phyloP scores from a whole-genome alignment of 208 protist genomes.

The Trypanosoma congolense region DNA sequence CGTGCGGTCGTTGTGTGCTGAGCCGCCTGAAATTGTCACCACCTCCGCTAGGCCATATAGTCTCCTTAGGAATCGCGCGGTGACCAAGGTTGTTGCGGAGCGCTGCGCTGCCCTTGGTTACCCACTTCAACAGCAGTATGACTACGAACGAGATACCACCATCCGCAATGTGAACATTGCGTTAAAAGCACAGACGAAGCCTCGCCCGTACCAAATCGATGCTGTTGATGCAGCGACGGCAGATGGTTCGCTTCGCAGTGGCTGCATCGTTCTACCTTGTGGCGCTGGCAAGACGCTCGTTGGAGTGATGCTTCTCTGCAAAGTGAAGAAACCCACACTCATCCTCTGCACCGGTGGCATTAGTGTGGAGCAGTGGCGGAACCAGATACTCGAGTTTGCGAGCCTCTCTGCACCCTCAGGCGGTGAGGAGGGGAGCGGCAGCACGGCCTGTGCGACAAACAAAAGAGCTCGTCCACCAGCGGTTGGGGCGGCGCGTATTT shows the following conservation, averaged over 20 bases:
- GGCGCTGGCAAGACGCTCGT: constrained; percentile 99
- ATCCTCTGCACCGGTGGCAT: constrained; percentile 94
- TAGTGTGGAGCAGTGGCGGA: constrained; percentile 96
- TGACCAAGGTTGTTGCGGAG: constrained; percentile 57
- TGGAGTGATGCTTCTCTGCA: constrained; percentile 95
- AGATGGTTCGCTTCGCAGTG: constrained; percentile 74
- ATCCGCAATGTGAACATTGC: constrained; percentile 57
- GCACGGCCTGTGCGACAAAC: not conserved
- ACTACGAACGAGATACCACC: constrained; percentile 63
- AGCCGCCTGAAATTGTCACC: constrained; percentile 33
- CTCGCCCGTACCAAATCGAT: constrained; percentile 78
- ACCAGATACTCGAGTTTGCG: constrained; percentile 92
- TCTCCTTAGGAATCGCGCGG: constrained; percentile 48
- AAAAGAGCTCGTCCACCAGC: constrained; percentile 6
- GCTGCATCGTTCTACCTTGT: constrained; percentile 99
- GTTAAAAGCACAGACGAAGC: constrained; percentile 67
- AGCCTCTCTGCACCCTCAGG: constrained; percentile 35
- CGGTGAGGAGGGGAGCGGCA: not conserved
- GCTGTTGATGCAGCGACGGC: constrained; percentile 65
- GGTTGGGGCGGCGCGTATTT: constrained; percentile 67
- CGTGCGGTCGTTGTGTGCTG: constrained; percentile 39
- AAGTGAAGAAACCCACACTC: constrained; percentile 93
- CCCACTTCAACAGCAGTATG: constrained; percentile 83
- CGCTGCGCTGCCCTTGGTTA: constrained; percentile 70
- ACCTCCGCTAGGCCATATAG: constrained; percentile 29